Base-by-base conservation (phyloP, 2,329 filamentous ascomycete species). In the Colletotrichum musicola region DNA sequence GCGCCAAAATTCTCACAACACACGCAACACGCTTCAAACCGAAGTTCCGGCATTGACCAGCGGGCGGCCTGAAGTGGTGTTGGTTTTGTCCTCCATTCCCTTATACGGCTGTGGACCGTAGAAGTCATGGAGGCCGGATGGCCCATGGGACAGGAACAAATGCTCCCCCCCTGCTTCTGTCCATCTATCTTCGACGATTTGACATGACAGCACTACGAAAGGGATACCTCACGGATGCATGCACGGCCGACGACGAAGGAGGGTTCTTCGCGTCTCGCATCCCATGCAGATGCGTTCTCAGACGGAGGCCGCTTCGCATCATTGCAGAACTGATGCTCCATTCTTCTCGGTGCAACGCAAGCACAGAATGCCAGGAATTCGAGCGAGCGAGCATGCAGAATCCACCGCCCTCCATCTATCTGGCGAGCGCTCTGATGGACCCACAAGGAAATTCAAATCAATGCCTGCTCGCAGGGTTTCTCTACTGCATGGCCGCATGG, bases 391-490 rank as follows among this genome's bases (percentile, higher is more conserved):
- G 35, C 25, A 62, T 35, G 54, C 42, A 27, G 66, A 69, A 69
- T 16, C 66, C 66, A 66, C 62, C 22, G 25, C 50, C 30, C 18
- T 40, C 62, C 66, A 61, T 66, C 55, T 55, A 64, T 57, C 64
- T 64, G 46, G 61, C 54, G 27, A 64, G 38, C 40, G 61, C 62
- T 59, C 40, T 56, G 55, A 56, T 65, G 20, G 44, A 42, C 65
- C 66, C 62, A 66, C 66, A 56, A 16, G 12, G 13, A 64, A 68
- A 68, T 64, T 64, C 65, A 68, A 68, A 65, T 69, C 62, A 69
- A 69, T 69, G 62, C 66, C 62, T 65, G 66, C 55, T 51, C 62
- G 47, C 62, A 69, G 50, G 62, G 62, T 69, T 63, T 30, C 25
- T 40, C 53, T 16, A 53, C 56, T 50, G 62, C 55, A 69, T 66